Evolutionary conservation across 2,329 filamentous ascomycete genomes (phyloP).

Genomic region (Xylariaceae sp.): DNA sequence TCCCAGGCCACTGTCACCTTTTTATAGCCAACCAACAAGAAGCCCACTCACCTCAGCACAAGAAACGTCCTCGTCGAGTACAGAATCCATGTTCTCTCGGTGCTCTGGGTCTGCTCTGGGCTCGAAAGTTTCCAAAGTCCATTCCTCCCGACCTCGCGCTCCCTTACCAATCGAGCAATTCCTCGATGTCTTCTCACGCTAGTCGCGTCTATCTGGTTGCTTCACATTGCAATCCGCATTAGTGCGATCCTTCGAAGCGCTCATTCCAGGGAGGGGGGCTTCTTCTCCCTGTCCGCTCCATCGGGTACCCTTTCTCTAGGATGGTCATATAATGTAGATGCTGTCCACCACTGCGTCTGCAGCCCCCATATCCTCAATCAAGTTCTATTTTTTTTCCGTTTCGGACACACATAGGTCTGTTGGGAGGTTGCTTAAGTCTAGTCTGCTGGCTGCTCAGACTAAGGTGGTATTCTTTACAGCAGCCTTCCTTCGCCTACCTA

Average conservation of each 20-base stretch:
- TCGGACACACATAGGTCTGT: constrained; percentile 19
- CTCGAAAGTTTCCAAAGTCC: constrained; percentile 14
- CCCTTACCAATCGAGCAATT: constrained; percentile 13
- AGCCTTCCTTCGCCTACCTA: too few species aligned
- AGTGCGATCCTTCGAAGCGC: constrained; percentile 24
- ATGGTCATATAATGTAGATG: constrained; percentile 27
- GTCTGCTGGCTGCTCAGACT: constrained; percentile 22
- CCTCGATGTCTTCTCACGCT: constrained; percentile 20
- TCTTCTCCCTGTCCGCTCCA: constrained; percentile 16
- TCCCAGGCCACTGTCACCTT: constrained; percentile 26
- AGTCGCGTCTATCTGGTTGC: constrained; percentile 27
- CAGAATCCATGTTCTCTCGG: constrained; percentile 10
- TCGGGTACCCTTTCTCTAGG: constrained; percentile 12
- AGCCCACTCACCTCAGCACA: constrained; percentile 23
- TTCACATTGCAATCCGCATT: constrained; percentile 27
- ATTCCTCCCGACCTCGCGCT: constrained; percentile 12
- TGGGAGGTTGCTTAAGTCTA: constrained; percentile 24
- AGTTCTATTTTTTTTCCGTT: constrained; percentile 9
- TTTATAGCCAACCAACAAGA: constrained; percentile 37
- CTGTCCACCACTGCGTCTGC: constrained; percentile 19
- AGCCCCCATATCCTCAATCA: constrained; percentile 11
- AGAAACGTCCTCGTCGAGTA: constrained; percentile 14
- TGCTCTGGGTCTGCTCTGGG: constrained; percentile 9
- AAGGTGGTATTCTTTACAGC: neutral
- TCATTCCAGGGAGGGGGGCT: constrained; percentile 9